These are phyloP conservation scores for Scutellaria barbata DNA, from an alignment of 257 asterid genomes.

Conservation along the genomic window DNA sequence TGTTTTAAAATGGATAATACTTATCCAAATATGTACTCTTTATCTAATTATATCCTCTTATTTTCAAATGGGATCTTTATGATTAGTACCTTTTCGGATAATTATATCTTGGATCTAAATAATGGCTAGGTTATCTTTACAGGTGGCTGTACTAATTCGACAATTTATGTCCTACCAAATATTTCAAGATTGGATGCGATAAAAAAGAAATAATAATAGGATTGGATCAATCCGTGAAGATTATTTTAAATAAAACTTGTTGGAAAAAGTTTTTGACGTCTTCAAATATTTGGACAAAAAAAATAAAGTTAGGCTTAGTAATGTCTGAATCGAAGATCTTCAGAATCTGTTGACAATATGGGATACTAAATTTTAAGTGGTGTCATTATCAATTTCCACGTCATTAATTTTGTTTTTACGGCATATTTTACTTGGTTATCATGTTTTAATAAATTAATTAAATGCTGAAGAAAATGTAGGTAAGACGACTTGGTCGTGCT, in stretches of 20 bases:
- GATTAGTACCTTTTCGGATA: no score
- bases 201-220: no score
- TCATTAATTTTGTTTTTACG: constrained; percentile 8
- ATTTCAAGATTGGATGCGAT: background rate
- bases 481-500: background rate
- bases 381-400: constrained; percentile 24
- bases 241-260: constrained; percentile 2
- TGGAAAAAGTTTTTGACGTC: background rate
- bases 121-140: background rate
- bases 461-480: background rate
- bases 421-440: constrained; percentile 19
- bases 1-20: background rate
- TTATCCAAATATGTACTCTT: constrained; percentile 29
- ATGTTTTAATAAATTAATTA: background rate
- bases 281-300: constrained; percentile 9
- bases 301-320: background rate
- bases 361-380: constrained; percentile 22
- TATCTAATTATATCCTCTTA: background rate
- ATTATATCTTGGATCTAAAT: no score
- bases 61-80: background rate
- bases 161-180: constrained; percentile 21
- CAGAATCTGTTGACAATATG: constrained; percentile 26
- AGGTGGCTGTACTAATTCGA: background rate
- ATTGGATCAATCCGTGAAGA: background rate
- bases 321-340: constrained; percentile 27